Conservation (phyloP, 768 basidiomycete genomes). For the Mycena capillaripes region DNA sequence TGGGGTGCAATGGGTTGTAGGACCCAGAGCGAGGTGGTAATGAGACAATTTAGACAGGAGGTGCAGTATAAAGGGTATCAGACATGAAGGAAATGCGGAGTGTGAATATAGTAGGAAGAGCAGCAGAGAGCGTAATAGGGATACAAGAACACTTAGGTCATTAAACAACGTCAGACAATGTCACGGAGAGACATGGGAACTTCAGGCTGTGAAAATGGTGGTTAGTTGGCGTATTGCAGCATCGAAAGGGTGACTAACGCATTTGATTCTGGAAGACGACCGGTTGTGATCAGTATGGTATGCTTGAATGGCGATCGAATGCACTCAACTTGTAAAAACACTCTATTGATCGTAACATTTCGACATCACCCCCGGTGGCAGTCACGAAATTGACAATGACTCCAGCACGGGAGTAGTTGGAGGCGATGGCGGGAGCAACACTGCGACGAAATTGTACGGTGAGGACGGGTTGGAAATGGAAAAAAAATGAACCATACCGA, state of each 20-base stretch:
- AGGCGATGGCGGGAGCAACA: slow-evolving; percentile 90
- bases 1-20: slow-evolving; percentile 61
- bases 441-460: slow-evolving; percentile 53
- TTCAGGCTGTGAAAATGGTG: slow-evolving; percentile 75
- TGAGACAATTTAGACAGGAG: slow-evolving; percentile 71
- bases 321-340: slow-evolving; percentile 91
- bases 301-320: slow-evolving; percentile 1
- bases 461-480: slow-evolving; percentile 5
- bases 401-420: slow-evolving; percentile 88
- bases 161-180: slow-evolving; percentile 74
- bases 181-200: slow-evolving; percentile 93
- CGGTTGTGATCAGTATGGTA: slow-evolving; percentile 29
- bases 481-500: slow-evolving; percentile 64
- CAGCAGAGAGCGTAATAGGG: slow-evolving; percentile 72
- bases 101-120: slow-evolving; percentile 59
- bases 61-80: slow-evolving; percentile 80
- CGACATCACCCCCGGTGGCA: slow-evolving; percentile 97
- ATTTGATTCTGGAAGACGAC: slow-evolving; percentile 78
- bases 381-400: slow-evolving; percentile 98
- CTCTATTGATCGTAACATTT: slow-evolving; percentile 98
- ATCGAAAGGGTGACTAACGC: slow-evolving; percentile 64
- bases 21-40: slow-evolving; percentile 64
- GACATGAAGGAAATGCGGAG: slow-evolving; percentile 67
- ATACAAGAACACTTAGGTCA: slow-evolving; percentile 79
- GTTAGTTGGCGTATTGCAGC: slow-evolving; percentile 35